A percentile compares a stretch with the other conserved stretches of the same genome.
phyloP scores from a whole-genome alignment of 75 land plant species.

The Sequoia sempervirens region DNA sequence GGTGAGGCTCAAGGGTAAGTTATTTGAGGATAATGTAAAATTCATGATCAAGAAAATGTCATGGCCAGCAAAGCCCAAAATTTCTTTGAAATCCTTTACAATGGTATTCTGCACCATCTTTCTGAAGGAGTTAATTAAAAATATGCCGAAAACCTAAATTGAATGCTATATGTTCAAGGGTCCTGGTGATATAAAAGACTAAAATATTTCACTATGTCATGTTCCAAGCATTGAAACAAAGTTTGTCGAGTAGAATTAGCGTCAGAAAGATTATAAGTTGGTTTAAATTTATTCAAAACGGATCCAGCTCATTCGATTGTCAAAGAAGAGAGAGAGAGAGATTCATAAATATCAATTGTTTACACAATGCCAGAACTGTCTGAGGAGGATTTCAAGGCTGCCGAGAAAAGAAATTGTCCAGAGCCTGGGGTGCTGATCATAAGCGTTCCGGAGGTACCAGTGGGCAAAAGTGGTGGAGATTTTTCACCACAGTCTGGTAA shows the following conservation, averaged over 20 bases:
- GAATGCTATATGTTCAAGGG: not conserved
- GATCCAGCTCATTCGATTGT: no score
- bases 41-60: not conserved
- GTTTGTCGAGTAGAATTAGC: not conserved
- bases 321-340: no score
- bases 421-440: no score
- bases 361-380: no score
- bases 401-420: no score
- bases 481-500: no score
- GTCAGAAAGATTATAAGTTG: not conserved
- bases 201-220: not conserved
- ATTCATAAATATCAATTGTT: no score
- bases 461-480: no score
- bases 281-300: not conserved
- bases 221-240: no score
- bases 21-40: not conserved
- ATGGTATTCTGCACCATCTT: not conserved
- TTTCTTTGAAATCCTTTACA: not conserved
- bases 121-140: not conserved
- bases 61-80: not conserved
- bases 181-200: not conserved
- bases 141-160: not conserved
- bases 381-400: no score
- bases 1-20: not conserved
- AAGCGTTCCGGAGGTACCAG: no score